Evolutionary conservation across 2,329 filamentous ascomycete genomes (phyloP).

Genomic region (Colletotrichum sp.): DNA sequence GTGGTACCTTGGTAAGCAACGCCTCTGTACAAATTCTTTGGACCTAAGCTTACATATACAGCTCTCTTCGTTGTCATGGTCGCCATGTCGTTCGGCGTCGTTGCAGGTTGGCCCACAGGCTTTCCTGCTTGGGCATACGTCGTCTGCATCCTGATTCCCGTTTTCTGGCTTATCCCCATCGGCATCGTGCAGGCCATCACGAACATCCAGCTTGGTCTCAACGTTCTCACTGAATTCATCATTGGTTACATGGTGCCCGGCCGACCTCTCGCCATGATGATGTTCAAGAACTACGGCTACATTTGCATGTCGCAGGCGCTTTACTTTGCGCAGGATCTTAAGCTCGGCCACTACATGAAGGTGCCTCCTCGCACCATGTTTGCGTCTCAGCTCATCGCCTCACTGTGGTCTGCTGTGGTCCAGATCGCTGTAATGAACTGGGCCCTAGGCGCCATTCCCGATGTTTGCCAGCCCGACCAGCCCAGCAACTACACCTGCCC

Average conservation of each 20-base stretch:
- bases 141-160: slow-evolving; percentile 60
- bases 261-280: slow-evolving; percentile 75
- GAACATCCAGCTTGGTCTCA: slow-evolving; percentile 69
- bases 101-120: slow-evolving; percentile 59
- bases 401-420: slow-evolving; percentile 65
- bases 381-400: slow-evolving; percentile 62
- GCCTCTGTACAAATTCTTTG: neutral
- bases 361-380: slow-evolving; percentile 68
- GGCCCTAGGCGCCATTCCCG: slow-evolving; percentile 65
- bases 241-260: slow-evolving; percentile 77
- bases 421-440: slow-evolving; percentile 72
- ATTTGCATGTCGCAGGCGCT: slow-evolving; percentile 71
- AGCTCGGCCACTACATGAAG: slow-evolving; percentile 74
- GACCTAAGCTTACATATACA: neutral
- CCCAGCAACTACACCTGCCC: slow-evolving; percentile 63
- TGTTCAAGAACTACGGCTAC: slow-evolving; percentile 79
- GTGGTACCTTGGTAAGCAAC: slow-evolving; percentile 59
- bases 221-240: slow-evolving; percentile 76
- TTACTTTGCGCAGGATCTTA: slow-evolving; percentile 70
- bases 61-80: slow-evolving; percentile 59
- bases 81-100: slow-evolving; percentile 58
- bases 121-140: slow-evolving; percentile 65
- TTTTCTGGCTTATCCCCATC: slow-evolving; percentile 65
- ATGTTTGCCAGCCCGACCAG: slow-evolving; percentile 62
- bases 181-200: slow-evolving; percentile 67